Evolutionary conservation across 2,329 filamentous ascomycete genomes (phyloP).

Genomic region (Aureobasidium sp.): DNA sequence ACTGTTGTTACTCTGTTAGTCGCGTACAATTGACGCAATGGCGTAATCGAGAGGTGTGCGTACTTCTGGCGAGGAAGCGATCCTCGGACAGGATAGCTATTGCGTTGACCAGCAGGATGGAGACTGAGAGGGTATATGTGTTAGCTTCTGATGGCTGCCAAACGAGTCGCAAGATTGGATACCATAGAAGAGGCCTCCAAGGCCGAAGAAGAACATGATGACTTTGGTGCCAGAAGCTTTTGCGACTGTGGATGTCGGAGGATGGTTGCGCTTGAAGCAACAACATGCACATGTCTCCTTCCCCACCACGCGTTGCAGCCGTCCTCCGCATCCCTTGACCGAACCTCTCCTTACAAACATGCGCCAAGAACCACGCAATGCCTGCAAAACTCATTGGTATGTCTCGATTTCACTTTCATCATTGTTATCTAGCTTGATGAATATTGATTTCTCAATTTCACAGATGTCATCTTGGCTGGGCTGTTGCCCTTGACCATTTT

Average conservation of each 20-base stretch:
- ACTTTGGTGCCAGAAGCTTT: constrained; percentile 11
- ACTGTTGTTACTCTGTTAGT: constrained; percentile 44
- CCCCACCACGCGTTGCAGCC: not conserved
- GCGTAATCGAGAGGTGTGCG: not conserved
- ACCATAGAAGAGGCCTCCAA: constrained; percentile 70
- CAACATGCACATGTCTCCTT: not conserved
- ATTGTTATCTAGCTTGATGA: not conserved
- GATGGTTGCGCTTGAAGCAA: not conserved
- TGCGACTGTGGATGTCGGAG: not conserved
- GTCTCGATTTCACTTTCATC: not conserved
- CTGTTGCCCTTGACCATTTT: constrained; percentile 23
- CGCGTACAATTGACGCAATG: not conserved
- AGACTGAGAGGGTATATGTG: constrained; percentile 46
- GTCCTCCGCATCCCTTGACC: not conserved
- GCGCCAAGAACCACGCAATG: constrained; percentile 6
- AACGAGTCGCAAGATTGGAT: constrained; percentile 19
- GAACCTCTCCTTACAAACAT: not conserved
- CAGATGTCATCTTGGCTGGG: not conserved
- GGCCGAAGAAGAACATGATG: constrained; percentile 64
- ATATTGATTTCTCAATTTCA: not conserved
- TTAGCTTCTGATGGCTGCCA: constrained; percentile 17
- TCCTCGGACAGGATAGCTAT: constrained; percentile 92
- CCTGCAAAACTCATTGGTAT: not conserved
- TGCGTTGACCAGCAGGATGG: constrained; percentile 84
- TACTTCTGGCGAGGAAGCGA: constrained; percentile 79